phyloP scores from a whole-genome alignment of 768 basidiomycete species.

The Tylopilus rubrobrunneus region DNA sequence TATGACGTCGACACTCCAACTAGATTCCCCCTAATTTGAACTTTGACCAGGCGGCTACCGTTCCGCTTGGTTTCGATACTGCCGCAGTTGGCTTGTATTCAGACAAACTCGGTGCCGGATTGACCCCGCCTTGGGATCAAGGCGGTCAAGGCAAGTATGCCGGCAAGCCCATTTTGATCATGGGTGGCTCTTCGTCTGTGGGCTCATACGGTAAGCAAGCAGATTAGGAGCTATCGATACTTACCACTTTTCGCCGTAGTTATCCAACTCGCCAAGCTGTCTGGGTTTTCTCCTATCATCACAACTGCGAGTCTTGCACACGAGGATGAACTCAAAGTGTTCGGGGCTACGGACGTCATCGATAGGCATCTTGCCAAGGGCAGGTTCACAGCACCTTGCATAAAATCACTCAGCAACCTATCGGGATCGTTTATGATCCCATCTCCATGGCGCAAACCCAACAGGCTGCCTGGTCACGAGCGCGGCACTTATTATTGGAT shows the following conservation, averaged over 20 bases:
- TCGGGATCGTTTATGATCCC: slow-evolving; percentile 29
- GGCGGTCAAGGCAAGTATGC: slow-evolving; percentile 35
- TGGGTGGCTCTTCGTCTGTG: slow-evolving; percentile 48
- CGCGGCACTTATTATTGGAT: not conserved
- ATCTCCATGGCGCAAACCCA: slow-evolving; percentile 35
- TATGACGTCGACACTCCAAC: slow-evolving; percentile 3
- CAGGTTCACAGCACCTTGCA: slow-evolving; percentile 18
- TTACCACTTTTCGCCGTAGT: slow-evolving; percentile 19
- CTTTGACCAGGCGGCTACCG: slow-evolving; percentile 43
- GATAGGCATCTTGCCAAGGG: slow-evolving; percentile 24
- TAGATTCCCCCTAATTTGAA: slow-evolving; percentile 43
- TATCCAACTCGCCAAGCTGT: slow-evolving; percentile 38
- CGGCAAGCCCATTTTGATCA: slow-evolving; percentile 40
- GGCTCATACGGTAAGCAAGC: slow-evolving; percentile 42
- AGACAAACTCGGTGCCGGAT: slow-evolving; percentile 34
- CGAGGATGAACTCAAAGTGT: slow-evolving; percentile 27
- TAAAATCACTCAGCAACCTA: slow-evolving; percentile 22
- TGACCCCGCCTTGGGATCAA: slow-evolving; percentile 35
- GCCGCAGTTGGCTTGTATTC: slow-evolving; percentile 46
- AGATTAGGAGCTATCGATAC: not conserved
- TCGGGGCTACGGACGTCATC: slow-evolving; percentile 41
- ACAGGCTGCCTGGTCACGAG: slow-evolving; percentile 23
- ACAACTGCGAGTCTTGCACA: slow-evolving; percentile 34
- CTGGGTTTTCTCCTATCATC: slow-evolving; percentile 42
- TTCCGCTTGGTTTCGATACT: slow-evolving; percentile 46